These are phyloP conservation scores for Kluyveromyces wickerhamii DNA, from an alignment of 805 yeast genomes.

Conservation along the genomic window DNA sequence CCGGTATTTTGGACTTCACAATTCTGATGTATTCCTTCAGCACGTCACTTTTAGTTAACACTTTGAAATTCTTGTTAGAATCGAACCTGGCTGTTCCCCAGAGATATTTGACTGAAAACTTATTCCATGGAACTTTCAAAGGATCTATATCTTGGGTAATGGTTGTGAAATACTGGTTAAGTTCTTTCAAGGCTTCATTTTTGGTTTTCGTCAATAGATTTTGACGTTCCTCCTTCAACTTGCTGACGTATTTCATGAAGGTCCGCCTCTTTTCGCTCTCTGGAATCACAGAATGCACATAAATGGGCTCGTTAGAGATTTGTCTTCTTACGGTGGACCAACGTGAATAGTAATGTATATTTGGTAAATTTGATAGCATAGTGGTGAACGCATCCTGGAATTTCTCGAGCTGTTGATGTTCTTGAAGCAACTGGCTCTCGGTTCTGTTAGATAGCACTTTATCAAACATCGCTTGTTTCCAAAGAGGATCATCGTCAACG, in stretches of 20 bases:
- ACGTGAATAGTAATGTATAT: constrained; percentile 48
- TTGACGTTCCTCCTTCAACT: constrained; percentile 30
- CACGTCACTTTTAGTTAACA: constrained; percentile 52
- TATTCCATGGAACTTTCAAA: constrained; percentile 20
- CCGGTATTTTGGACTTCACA: constrained; percentile 22
- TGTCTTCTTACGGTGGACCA: constrained; percentile 54
- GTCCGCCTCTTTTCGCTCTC: constrained; percentile 49
- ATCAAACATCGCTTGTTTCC: constrained; percentile 56
- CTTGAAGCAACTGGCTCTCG: constrained; percentile 44
- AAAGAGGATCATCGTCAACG: constrained; percentile 47
- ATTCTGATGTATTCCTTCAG: constrained; percentile 34
- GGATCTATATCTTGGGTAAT: constrained; percentile 15
- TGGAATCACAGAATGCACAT: constrained; percentile 49
- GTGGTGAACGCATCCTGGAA: constrained; percentile 47
- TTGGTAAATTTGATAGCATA: constrained; percentile 36
- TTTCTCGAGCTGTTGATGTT: constrained; percentile 44
- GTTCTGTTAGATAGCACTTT: constrained; percentile 47
- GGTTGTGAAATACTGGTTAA: constrained; percentile 41
- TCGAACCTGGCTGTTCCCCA: constrained; percentile 43
- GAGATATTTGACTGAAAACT: constrained; percentile 16
- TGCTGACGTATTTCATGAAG: constrained; percentile 42
- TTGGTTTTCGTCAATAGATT: constrained; percentile 24
- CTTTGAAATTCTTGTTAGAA: constrained; percentile 48
- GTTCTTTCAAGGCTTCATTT: constrained; percentile 43
- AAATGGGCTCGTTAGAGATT: constrained; percentile 58